phyloP scores from a whole-genome alignment of 139 green algal species.

The Trebouxia sp. region DNA sequence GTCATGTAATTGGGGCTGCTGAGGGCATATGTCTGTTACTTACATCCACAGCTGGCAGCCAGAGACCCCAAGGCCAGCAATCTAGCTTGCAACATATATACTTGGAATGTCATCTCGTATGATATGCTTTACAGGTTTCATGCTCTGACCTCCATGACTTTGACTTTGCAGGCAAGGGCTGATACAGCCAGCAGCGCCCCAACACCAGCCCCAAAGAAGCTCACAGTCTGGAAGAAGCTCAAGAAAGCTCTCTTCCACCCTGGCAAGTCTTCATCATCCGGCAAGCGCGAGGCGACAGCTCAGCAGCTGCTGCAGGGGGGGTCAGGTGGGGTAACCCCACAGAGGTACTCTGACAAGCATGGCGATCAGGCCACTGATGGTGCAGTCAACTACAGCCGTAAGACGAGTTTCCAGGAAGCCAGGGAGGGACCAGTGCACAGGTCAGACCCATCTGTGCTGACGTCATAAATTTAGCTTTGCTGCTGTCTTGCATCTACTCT shows the following conservation, averaged over 20 bases:
- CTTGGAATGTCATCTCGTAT: no score
- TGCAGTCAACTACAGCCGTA: background rate
- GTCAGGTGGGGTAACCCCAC: background rate
- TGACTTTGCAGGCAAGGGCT: background rate
- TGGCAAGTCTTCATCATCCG: background rate
- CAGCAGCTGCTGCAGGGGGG: constrained; percentile 7
- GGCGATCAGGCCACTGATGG: background rate
- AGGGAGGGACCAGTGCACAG: background rate
- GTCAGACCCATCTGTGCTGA: background rate
- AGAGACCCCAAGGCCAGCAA: no score
- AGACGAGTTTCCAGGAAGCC: background rate
- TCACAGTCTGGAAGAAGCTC: constrained; percentile 18
- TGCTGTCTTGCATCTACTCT: no score
- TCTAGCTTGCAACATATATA: no score
- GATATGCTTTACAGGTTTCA: no score
- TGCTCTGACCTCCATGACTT: no score
- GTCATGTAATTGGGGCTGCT: no score
- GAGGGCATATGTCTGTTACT: no score
- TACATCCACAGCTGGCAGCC: no score
- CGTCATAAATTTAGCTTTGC: background rate
- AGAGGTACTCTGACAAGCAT: constrained; percentile 22
- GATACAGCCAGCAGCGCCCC: background rate
- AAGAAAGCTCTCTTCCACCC: constrained; percentile 3
- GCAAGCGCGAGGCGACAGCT: background rate
- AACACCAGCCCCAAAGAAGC: background rate